A percentile compares a stretch with the other conserved stretches of the same genome.
These are phyloP conservation scores for Nepenthes mirabilis DNA, from an alignment of 148 eudicot genomes.

Conservation along the genomic window DNA sequence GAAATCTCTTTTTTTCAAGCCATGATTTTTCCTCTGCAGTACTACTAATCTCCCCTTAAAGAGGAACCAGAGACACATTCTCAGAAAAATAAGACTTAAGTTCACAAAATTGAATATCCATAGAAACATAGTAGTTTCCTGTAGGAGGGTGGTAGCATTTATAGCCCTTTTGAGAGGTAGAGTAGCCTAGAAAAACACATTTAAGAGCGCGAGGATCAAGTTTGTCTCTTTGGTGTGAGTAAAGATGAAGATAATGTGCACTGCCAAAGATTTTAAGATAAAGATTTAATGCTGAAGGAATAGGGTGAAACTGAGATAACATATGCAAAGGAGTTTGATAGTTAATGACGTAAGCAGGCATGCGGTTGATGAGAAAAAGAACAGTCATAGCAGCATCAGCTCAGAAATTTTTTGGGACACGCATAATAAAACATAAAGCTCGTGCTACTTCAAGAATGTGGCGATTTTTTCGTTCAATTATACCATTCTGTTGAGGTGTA, in stretches of 20 bases:
- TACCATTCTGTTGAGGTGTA: neutral
- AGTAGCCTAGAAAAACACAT: constrained; percentile 1
- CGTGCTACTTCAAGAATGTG: neutral
- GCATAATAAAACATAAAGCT: neutral
- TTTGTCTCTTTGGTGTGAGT: neutral
- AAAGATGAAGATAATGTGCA: neutral
- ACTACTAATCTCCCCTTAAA: no score
- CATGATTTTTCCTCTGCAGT: no score
- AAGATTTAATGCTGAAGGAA: neutral
- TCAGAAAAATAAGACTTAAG: neutral
- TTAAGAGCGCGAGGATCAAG: constrained; percentile 1
- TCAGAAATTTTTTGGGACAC: neutral
- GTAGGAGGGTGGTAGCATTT: neutral
- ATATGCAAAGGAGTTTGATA: no score
- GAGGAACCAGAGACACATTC: no score
- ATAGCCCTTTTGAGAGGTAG: constrained; percentile 2
- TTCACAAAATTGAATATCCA: neutral
- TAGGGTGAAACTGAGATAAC: no score
- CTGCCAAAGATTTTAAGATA: neutral
- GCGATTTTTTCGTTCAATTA: neutral
- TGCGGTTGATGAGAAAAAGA: no score
- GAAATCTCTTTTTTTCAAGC: no score
- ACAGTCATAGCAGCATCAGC: neutral
- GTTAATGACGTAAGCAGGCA: no score
- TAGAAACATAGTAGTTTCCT: neutral